phyloP scores from a whole-genome alignment of 441 rosid genomes.

The California macrophylla region DNA sequence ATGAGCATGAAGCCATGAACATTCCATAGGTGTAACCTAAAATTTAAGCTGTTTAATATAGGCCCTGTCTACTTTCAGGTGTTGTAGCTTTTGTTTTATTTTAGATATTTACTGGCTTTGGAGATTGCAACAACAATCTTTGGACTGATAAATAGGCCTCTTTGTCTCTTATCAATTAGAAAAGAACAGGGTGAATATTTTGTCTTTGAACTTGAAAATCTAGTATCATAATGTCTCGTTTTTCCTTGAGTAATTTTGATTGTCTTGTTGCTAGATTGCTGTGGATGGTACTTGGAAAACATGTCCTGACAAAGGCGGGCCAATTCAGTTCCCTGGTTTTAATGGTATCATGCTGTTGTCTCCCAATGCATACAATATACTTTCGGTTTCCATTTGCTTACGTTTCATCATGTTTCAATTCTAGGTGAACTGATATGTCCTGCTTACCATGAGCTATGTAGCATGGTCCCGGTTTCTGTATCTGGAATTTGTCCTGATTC shows the following conservation, averaged over 20 bases:
- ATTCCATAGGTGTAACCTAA: background rate
- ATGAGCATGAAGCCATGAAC: background rate
- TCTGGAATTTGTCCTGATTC: slow-evolving; percentile 68
- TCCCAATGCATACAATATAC: background rate
- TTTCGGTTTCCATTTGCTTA: slow-evolving; percentile 10
- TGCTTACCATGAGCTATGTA: slow-evolving; percentile 80
- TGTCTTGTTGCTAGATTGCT: slow-evolving; percentile 53
- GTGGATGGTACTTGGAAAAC: slow-evolving; percentile 91
- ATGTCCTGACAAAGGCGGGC: slow-evolving; percentile 82
- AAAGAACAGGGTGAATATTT: slow-evolving; percentile 1
- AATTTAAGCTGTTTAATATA: background rate
- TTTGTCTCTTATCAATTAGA: background rate
- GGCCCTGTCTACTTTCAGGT: background rate
- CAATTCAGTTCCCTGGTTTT: slow-evolving; percentile 79
- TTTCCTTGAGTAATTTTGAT: slow-evolving; percentile 7
- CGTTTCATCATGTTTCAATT: slow-evolving; percentile 19
- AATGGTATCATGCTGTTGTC: slow-evolving; percentile 43
- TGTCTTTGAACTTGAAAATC: background rate
- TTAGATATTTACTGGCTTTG: background rate
- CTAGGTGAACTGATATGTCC: slow-evolving; percentile 88
- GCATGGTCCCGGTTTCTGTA: slow-evolving; percentile 36
- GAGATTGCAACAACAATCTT: background rate
- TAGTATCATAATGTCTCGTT: background rate
- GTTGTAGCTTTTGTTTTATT: background rate
- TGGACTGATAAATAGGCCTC: background rate